These are phyloP conservation scores for Hydnomerulius pinastri DNA, from an alignment of 768 basidiomycete genomes.

Conservation along the genomic window DNA sequence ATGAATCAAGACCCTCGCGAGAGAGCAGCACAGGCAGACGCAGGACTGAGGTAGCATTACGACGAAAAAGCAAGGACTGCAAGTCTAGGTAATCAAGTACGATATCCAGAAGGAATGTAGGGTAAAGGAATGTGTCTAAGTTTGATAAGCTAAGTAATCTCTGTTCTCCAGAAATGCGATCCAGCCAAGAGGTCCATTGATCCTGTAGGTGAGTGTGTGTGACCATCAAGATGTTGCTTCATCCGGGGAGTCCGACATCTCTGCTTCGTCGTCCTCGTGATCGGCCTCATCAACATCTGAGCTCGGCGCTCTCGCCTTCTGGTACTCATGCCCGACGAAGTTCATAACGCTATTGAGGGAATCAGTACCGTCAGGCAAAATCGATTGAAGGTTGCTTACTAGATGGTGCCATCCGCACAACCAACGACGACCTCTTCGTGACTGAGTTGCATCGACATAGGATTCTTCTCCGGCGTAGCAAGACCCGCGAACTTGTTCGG, in stretches of 20 bases:
- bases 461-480: conserved; percentile 89
- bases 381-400: conserved; percentile 52
- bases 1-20: too few species aligned
- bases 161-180: background rate
- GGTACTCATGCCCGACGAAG: conserved; percentile 60
- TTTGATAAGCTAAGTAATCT: background rate
- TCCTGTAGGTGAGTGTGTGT: background rate
- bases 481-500: conserved; percentile 76
- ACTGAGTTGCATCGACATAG: conserved; percentile 91
- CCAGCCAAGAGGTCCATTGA: background rate
- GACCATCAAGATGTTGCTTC: conserved; percentile 5
- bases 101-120: background rate
- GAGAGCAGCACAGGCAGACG: too few species aligned
- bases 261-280: conserved; percentile 10
- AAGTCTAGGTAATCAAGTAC: background rate
- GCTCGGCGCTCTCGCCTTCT: conserved; percentile 28
- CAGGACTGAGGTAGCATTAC: too few species aligned
- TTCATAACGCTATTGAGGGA: conserved; percentile 51
- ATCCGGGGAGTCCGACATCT: conserved; percentile 10
- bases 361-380: conserved; percentile 11
- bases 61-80: too few species aligned
- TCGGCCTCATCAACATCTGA: conserved; percentile 3
- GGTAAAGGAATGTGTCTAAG: background rate
- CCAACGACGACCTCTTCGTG: conserved; percentile 91
- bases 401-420: conserved; percentile 89